These are phyloP conservation scores for Agrocybe praecox DNA, from an alignment of 768 basidiomycete species.

Conservation along the genomic window DNA sequence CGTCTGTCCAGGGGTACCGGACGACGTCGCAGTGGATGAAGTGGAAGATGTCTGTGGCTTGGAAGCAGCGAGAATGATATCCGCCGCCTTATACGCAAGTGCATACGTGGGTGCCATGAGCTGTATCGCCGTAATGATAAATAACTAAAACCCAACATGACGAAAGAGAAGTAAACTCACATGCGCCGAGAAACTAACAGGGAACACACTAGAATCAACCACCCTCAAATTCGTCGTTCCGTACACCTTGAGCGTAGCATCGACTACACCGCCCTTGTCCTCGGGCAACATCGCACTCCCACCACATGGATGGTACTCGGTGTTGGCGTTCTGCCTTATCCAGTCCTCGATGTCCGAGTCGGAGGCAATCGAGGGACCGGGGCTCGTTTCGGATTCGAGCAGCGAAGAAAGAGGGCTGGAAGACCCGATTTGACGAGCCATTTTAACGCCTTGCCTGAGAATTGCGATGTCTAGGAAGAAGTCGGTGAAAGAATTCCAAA, in stretches of 20 bases:
- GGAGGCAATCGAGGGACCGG: conserved; percentile 40
- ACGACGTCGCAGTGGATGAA: not conserved
- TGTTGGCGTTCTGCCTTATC: conserved; percentile 42
- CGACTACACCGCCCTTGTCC: conserved; percentile 33
- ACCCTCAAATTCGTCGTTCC: conserved; percentile 55
- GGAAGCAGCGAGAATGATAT: not conserved
- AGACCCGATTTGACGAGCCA: conserved; percentile 56
- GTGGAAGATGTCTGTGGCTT: not conserved
- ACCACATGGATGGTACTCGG: conserved; percentile 59
- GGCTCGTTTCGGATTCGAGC: conserved; percentile 28
- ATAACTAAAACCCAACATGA: not conserved
- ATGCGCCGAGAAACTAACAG: conserved; percentile 41
- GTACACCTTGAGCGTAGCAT: conserved; percentile 34
- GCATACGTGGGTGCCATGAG: conserved; percentile 9
- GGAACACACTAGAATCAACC: conserved; percentile 59
- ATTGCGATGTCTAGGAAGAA: conserved; percentile 38
- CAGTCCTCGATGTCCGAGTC: conserved; percentile 61
- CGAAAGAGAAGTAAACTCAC: conserved; percentile 7
- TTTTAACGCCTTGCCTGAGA: conserved; percentile 61
- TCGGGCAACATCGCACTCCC: conserved; percentile 32
- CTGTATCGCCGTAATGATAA: not conserved
- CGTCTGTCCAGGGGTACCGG: not conserved
- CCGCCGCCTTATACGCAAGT: conserved; percentile 3
- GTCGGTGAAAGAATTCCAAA: not conserved
- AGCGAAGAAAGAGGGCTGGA: conserved; percentile 50